A percentile compares a stretch with the other conserved stretches of the same genome.
Evolutionary conservation across 768 basidiomycete species (phyloP).

Genomic region (Lepiota subincarnata): DNA sequence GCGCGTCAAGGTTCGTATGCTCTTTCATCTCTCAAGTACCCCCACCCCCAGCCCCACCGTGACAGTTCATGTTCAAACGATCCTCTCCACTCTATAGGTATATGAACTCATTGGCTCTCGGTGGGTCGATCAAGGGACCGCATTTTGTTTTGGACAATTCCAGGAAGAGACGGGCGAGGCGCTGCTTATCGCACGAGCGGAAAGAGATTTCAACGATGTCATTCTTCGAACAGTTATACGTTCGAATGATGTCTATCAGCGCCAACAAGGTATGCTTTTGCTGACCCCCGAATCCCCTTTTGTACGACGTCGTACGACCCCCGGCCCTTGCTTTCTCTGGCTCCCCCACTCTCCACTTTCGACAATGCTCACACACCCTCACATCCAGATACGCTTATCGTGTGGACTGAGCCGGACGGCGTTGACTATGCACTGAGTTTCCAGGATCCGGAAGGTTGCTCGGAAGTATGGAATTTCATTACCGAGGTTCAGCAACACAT

Average conservation of each 20-base stretch:
- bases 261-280: conserved; percentile 67
- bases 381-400: conserved; percentile 85
- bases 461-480: conserved; percentile 98
- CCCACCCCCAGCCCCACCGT: not conserved
- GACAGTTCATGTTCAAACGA: not conserved
- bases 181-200: conserved; percentile 79
- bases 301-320: not conserved
- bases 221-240: conserved; percentile 80
- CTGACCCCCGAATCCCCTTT: not conserved
- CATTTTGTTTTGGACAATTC: conserved; percentile 90
- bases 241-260: conserved; percentile 79
- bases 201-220: conserved; percentile 64
- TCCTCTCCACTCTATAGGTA: conserved; percentile 51
- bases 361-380: conserved; percentile 10
- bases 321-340: conserved; percentile 11
- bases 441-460: conserved; percentile 92
- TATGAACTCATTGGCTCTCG: conserved; percentile 89
- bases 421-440: conserved; percentile 96
- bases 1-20: conserved; percentile 71
- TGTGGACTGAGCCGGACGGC: conserved; percentile 96
- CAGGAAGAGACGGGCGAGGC: conserved; percentile 74
- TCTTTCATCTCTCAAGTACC: conserved; percentile 17
- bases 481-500: conserved; percentile 86
- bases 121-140: conserved; percentile 97
- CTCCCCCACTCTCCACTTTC: not conserved